phyloP scores from a whole-genome alignment of 306 rosid species.

The Begonia peltatifolia region DNA sequence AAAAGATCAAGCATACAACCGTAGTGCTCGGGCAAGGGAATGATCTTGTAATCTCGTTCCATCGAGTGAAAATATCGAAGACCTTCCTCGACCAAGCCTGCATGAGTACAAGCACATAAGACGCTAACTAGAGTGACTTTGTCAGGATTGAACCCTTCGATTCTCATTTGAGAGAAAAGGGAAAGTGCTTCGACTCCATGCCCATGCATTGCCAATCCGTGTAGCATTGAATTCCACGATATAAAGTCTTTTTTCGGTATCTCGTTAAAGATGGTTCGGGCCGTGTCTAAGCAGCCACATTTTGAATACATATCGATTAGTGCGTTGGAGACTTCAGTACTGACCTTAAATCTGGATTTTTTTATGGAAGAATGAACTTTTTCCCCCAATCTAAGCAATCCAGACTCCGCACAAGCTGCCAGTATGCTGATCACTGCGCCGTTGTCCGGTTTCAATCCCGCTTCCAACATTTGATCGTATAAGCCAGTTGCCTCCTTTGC shows the following conservation, averaged over 20 bases:
- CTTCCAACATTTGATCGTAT: slow-evolving; percentile 51
- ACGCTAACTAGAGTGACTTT: slow-evolving; percentile 53
- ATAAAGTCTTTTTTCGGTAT: slow-evolving; percentile 40
- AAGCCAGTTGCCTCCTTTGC: slow-evolving; percentile 37
- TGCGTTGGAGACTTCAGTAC: slow-evolving; percentile 53
- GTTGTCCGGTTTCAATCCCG: slow-evolving; percentile 44
- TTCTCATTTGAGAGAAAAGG: slow-evolving; percentile 51
- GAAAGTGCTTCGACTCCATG: slow-evolving; percentile 53
- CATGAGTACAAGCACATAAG: slow-evolving; percentile 67
- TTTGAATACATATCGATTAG: slow-evolving; percentile 80
- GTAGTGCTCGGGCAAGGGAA: slow-evolving; percentile 56
- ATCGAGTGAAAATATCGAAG: slow-evolving; percentile 40
- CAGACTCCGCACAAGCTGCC: slow-evolving; percentile 66
- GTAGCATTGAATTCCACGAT: slow-evolving; percentile 81
- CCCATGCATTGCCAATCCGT: slow-evolving; percentile 71
- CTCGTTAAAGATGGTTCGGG: slow-evolving; percentile 31
- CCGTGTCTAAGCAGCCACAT: slow-evolving; percentile 50
- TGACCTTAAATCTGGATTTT: slow-evolving; percentile 38
- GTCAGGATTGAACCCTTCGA: slow-evolving; percentile 56
- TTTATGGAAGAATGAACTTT: slow-evolving; percentile 39
- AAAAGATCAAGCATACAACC: slow-evolving; percentile 86
- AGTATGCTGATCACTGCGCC: slow-evolving; percentile 43
- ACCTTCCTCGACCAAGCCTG: slow-evolving; percentile 65
- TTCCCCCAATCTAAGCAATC: slow-evolving; percentile 56
- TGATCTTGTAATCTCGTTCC: slow-evolving; percentile 52